phyloP scores from a whole-genome alignment of 768 basidiomycete species.

The Crucibulum laeve region DNA sequence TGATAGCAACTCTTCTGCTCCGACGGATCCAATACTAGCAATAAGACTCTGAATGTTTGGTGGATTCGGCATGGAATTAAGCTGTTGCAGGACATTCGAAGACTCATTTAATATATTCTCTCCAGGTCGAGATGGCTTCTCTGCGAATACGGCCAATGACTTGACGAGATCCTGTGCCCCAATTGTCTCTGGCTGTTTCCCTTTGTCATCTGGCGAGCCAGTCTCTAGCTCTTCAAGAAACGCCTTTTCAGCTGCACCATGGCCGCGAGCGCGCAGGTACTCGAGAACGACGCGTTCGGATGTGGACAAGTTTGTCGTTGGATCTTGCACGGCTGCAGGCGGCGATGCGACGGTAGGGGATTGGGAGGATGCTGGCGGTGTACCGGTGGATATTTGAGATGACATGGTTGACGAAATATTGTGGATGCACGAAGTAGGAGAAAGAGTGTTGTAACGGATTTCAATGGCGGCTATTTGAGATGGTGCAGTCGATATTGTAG shows the following conservation, averaged over 20 bases:
- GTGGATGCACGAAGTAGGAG: neutral
- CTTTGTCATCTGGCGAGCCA: constrained; percentile 37
- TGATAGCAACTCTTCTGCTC: constrained; percentile 78
- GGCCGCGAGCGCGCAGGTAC: constrained; percentile 46
- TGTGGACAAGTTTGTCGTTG: constrained; percentile 27
- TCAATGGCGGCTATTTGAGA: too few relatives aligned
- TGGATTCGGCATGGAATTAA: constrained; percentile 66
- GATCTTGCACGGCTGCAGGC: constrained; percentile 31
- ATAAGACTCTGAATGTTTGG: constrained; percentile 72
- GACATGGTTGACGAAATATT: constrained; percentile 29
- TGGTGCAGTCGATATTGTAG: too few relatives aligned
- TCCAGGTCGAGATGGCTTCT: constrained; percentile 60
- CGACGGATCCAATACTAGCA: constrained; percentile 71
- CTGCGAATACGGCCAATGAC: constrained; percentile 61
- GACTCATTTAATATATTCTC: constrained; percentile 72
- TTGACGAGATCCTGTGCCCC: constrained; percentile 48
- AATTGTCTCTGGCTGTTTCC: constrained; percentile 37
- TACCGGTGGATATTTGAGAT: constrained; percentile 22
- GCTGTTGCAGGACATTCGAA: constrained; percentile 59
- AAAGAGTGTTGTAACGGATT: neutral
- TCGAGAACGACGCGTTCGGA: constrained; percentile 42
- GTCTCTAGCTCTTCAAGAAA: constrained; percentile 40
- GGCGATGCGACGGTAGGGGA: constrained; percentile 46
- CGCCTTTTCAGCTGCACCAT: constrained; percentile 43
- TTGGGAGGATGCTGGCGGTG: constrained; percentile 47